Base-by-base conservation (phyloP, 257 asterid species). In the Nicotiana knightiana region DNA sequence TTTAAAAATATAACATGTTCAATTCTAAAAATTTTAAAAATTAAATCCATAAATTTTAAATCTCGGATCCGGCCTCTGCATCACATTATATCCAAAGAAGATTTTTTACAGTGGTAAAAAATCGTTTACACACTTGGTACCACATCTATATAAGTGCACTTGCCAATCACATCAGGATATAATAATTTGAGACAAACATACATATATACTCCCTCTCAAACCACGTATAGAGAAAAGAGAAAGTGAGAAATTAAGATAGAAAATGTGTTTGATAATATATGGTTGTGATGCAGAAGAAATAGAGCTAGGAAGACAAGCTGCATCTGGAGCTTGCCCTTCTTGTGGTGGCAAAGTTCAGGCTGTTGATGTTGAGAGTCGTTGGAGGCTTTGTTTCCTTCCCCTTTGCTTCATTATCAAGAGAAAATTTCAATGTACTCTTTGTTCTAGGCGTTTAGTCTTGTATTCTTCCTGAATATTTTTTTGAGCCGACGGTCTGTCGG, bases 261-360 rank as follows among this genome's bases (percentile, higher is more conserved):
- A 46, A 66, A 89, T 89, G 93, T 86, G 90, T 67, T 59, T 86
- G 18, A 5, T 85, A 43, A 87, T 46, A 77, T 83, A 76, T 30
- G 55, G 89, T n/a, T 92, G 97, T 81, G 84, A 67, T n/a, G 84
- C 86, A 83, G 90, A 87, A 84, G 93, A 92, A 82, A 87, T 68
- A 83, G 97, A 92, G 86, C 63, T 91, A 1, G 88, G 90, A 53
- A 81, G 91, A 86, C 86, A 87, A 62, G 85, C 81, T 78, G 92
- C 90, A 83, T 68, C 91, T 66, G 93, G 97, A 0, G 13, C 76
- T 33, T 87, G 97, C 85, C 93, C 93, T 18, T 87, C 76, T 84
- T 91, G 93, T 86, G 91, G 90, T 67, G 96, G 97, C 0, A 89
- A 90, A 76, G 97, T 92, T 54, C 85, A 88, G 1, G 90, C 95